Evolutionary conservation across 345 rosid genomes (phyloP).

Genomic region (Aquilaria sinensis): DNA sequence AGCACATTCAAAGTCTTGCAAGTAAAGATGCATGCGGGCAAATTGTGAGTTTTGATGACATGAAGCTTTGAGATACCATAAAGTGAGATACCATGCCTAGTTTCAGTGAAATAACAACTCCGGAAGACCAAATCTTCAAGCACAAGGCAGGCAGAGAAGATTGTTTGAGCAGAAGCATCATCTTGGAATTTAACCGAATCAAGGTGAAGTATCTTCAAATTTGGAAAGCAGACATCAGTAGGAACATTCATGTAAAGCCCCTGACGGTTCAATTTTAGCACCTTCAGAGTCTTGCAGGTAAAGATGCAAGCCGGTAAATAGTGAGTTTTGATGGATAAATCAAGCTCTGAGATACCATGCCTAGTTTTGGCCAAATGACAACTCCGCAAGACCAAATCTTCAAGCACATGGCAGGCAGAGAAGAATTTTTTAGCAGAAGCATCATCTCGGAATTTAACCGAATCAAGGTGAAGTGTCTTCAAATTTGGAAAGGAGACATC

Average conservation of each 20-base stretch:
- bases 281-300: constrained; percentile 2
- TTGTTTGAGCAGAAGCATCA: no score
- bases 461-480: neutral
- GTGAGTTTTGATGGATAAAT: no score
- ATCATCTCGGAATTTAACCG: neutral
- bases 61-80: neutral
- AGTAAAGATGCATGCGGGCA: neutral
- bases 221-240: neutral
- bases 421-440: neutral
- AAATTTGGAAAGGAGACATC: constrained; percentile 9
- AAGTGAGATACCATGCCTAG: no score
- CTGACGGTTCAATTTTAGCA: neutral
- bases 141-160: no score
- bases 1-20: constrained; percentile 4
- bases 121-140: neutral
- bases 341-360: no score
- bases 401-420: neutral
- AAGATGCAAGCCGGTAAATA: constrained; percentile 1
- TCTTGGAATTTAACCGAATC: neutral
- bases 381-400: no score
- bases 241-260: neutral
- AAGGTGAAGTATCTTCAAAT: constrained; percentile 5
- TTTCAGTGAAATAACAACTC: no score
- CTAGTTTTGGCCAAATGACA: no score
- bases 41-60: no score